These are phyloP conservation scores for Fraxinus nigra DNA, from an alignment of 305 asterid species.

Conservation along the genomic window DNA sequence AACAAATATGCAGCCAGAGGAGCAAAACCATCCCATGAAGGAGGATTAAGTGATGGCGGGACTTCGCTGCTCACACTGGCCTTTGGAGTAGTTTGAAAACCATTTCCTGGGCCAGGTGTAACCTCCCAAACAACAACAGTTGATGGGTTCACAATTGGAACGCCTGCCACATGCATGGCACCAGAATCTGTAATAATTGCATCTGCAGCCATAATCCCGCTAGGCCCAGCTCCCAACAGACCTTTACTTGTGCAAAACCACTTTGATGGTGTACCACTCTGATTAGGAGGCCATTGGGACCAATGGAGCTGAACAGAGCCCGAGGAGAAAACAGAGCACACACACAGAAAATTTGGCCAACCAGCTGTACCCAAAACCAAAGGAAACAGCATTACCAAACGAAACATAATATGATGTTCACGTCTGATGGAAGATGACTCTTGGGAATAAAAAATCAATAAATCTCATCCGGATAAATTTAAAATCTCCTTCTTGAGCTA, in stretches of 20 bases:
- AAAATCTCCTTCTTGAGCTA: not conserved
- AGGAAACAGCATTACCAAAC: not conserved
- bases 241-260: conserved; percentile 99
- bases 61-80: conserved; percentile 63
- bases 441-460: not conserved
- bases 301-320: conserved; percentile 98
- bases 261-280: conserved; percentile 62
- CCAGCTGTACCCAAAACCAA: conserved; percentile 69
- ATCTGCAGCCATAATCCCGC: conserved; percentile 99
- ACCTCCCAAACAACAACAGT: conserved; percentile 99
- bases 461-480: not conserved
- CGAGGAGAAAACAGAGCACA: conserved; percentile 97
- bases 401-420: not conserved
- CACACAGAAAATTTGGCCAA: conserved; percentile 97
- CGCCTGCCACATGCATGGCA: conserved; percentile 98
- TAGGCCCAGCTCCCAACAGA: conserved; percentile 98
- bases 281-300: conserved; percentile 95
- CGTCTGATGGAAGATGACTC: not conserved
- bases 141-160: conserved; percentile 96
- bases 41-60: conserved; percentile 90
- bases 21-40: conserved; percentile 96
- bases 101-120: conserved; percentile 96
- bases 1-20: conserved; percentile 91
- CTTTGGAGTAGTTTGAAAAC: conserved; percentile 91
- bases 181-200: conserved; percentile 96